Conservation (phyloP, 1,284 basidiomycete species). For the Omphalotus olearius region DNA sequence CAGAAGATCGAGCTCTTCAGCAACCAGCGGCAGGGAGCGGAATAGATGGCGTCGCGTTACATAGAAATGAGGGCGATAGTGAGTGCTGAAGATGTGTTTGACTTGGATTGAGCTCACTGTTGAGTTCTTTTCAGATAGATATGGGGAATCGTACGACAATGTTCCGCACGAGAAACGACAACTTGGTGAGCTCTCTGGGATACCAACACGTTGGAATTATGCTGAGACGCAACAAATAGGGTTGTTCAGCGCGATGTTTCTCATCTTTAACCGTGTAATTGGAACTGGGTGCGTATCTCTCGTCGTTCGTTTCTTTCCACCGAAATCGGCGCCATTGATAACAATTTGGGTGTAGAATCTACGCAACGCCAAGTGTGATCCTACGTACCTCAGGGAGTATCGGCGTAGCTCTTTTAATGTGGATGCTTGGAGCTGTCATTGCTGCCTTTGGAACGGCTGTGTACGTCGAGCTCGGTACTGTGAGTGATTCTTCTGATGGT, state of each 20-base stretch:
- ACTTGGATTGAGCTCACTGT: no score
- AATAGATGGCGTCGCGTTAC: constrained; percentile 16
- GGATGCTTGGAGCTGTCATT: constrained; percentile 63
- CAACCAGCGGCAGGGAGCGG: constrained; percentile 6
- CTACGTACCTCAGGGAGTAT: constrained; percentile 60
- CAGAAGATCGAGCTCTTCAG: no score
- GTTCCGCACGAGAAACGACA: constrained; percentile 39
- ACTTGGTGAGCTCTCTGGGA: constrained; percentile 29
- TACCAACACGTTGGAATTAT: not conserved
- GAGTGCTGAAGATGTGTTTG: not conserved
- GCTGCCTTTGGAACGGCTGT: constrained; percentile 65
- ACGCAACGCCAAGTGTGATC: constrained; percentile 69
- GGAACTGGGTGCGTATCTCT: constrained; percentile 77
- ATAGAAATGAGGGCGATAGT: constrained; percentile 6
- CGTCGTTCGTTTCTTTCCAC: constrained; percentile 15
- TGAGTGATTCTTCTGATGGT: constrained; percentile 27
- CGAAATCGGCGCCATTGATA: not conserved
- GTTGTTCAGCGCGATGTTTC: constrained; percentile 55
- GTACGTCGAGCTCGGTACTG: constrained; percentile 71
- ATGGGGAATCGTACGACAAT: constrained; percentile 36
- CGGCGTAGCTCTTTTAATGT: constrained; percentile 63
- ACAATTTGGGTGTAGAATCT: constrained; percentile 48
- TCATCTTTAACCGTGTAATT: constrained; percentile 75
- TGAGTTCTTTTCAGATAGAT: not conserved
- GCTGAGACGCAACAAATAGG: constrained; percentile 28